phyloP scores from a whole-genome alignment of 495 filamentous ascomycete genomes.

The Aspergillus sparsus region DNA sequence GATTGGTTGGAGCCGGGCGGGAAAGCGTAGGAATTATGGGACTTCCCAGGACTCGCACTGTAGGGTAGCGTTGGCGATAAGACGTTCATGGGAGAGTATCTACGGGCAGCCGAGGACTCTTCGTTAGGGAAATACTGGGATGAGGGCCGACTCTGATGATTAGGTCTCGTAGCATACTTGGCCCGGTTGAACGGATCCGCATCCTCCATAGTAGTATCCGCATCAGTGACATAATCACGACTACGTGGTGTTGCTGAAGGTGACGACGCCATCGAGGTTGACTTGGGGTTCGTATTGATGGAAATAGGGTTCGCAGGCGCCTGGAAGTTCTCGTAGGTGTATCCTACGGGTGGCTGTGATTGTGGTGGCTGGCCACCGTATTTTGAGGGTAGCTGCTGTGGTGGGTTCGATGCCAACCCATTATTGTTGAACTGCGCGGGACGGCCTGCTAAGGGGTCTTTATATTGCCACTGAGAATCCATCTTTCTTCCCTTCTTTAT shows the following conservation, averaged over 20 bases:
- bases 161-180: conserved; percentile 74
- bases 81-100: conserved; percentile 94
- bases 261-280: conserved; percentile 61
- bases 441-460: conserved; percentile 48
- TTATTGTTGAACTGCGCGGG: conserved; percentile 44
- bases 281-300: conserved; percentile 54
- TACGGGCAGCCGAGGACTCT: conserved; percentile 78
- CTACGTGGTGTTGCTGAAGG: conserved; percentile 65
- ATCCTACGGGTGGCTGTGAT: conserved; percentile 64
- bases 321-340: conserved; percentile 75
- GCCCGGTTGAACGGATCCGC: conserved; percentile 79
- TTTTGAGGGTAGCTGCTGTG: conserved; percentile 42
- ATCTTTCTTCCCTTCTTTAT: conserved; percentile 29
- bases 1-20: conserved; percentile 38
- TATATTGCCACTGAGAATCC: conserved; percentile 58
- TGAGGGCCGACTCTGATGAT: conserved; percentile 62
- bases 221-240: conserved; percentile 68
- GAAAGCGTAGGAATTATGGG: conserved; percentile 51
- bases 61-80: conserved; percentile 64
- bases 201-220: conserved; percentile 90
- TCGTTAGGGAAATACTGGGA: conserved; percentile 69
- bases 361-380: conserved; percentile 51
- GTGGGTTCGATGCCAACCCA: conserved; percentile 35
- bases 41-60: conserved; percentile 58
- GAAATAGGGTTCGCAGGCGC: conserved; percentile 48